Base-by-base conservation (phyloP, 208 protist genomes). In the Leishmania amazonensis region DNA sequence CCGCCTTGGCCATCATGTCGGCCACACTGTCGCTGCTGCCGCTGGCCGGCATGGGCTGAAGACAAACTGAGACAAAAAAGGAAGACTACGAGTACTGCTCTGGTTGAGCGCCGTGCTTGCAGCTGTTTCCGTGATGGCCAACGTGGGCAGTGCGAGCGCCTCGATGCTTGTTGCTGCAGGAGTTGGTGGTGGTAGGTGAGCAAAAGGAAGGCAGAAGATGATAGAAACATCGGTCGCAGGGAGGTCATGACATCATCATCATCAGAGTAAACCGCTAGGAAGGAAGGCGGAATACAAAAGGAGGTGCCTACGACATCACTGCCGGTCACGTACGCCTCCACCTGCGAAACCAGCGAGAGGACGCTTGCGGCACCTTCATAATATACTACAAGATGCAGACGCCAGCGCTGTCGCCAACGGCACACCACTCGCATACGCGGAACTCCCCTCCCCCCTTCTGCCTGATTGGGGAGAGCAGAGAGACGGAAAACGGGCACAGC, bases 1-100 rank as follows among this genome's bases (percentile, higher is more conserved):
- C 89, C 40, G 94, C 94, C 90, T 96, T 97, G 24, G 88, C 81
- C 94, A 96, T 96, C 93, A 97, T 96, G 1, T 90, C 84, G 2
- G 93, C 89, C 21, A 95, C 76, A 47, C 15, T 64, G 38, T n/a
- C 28, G 35, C 24, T 77, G 68, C 58, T 76, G 74, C 76, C 71
- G n/a, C 38, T 83, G 60, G 31, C 3, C 19, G 62, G 13, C 62
- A 68, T 68, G 62, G 4, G 49, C 53, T 47, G 31, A 7, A 47
- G 28, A 31, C 62, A 68, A 31, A 17, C 11, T 21, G 42, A 40
- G 31, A 68, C 9, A 40, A 40, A 40, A 68, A 28, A 40, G 28
- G 9, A 31, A 17, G 62, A 68, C 31, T 17, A 19, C 11, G 15
- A 40, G 62, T 40, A 38, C 8, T 4, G 62, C 62, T 4, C 62